These are phyloP conservation scores for Paxillus rubicundulus DNA, from an alignment of 768 basidiomycete genomes.

Conservation along the genomic window DNA sequence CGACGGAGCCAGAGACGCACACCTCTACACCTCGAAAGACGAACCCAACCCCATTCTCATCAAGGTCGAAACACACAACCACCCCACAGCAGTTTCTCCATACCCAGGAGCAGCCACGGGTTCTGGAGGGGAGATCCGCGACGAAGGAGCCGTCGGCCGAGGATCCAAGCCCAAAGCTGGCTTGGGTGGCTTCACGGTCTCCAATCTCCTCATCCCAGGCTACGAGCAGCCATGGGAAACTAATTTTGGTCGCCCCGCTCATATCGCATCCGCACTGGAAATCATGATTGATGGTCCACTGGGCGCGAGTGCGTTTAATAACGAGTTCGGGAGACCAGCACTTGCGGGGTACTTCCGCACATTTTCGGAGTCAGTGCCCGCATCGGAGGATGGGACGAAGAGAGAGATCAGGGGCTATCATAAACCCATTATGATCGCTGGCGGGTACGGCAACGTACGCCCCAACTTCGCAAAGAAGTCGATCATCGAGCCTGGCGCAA, in stretches of 20 bases:
- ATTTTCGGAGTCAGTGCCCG: conserved; percentile 75
- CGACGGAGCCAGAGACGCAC: conserved; percentile 18
- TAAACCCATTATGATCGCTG: conserved; percentile 99
- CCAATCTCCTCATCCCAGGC: conserved; percentile 90
- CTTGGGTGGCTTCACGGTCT: conserved; percentile 87
- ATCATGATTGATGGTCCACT: conserved; percentile 98
- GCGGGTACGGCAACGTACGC: conserved; percentile 92
- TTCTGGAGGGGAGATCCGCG: conserved; percentile 96
- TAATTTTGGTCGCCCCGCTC: conserved; percentile 84
- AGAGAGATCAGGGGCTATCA: conserved; percentile 90
- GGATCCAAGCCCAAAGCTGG: conserved; percentile 98
- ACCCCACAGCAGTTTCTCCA: conserved; percentile 97
- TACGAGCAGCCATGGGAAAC: conserved; percentile 95
- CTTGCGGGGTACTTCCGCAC: conserved; percentile 94
- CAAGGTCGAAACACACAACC: conserved; percentile 99
- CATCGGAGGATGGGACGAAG: conserved; percentile 43
- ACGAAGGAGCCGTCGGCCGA: conserved; percentile 93
- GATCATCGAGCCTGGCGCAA: conserved; percentile 74
- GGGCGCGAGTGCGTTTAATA: conserved; percentile 95
- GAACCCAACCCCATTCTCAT: conserved; percentile 88
- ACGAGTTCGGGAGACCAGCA: conserved; percentile 95
- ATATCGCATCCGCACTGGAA: conserved; percentile 90
- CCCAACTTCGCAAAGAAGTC: conserved; percentile 79
- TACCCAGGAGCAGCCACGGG: conserved; percentile 99
- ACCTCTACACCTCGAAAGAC: conserved; percentile 52